Conservation (phyloP, 2,329 filamentous ascomycete species). For the Thermoascus crustaceus region DNA sequence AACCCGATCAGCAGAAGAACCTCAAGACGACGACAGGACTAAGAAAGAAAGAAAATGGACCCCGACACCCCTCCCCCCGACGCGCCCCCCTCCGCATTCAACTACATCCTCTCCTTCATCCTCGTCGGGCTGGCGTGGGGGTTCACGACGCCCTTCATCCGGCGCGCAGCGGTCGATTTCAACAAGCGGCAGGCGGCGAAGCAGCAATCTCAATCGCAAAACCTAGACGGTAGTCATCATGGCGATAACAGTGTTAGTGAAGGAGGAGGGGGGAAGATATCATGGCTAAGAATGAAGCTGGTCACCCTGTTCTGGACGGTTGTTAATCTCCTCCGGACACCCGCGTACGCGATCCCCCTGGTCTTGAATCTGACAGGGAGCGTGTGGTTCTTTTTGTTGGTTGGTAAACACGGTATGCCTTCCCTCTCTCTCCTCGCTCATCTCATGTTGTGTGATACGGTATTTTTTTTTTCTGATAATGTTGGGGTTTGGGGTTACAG, state of each 20-base stretch:
- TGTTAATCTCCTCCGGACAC: slow-evolving; percentile 68
- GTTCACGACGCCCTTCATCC: slow-evolving; percentile 86
- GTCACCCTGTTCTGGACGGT: slow-evolving; percentile 65
- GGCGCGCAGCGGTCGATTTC: slow-evolving; percentile 71
- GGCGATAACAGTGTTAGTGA: slow-evolving; percentile 13
- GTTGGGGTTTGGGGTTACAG: slow-evolving; percentile 37
- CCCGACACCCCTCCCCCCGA: slow-evolving; percentile 19
- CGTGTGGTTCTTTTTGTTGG: slow-evolving; percentile 92
- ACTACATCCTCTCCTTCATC: slow-evolving; percentile 82
- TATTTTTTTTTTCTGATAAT: slow-evolving; percentile 5
- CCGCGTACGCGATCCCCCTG: slow-evolving; percentile 75
- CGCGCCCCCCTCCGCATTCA: slow-evolving; percentile 45
- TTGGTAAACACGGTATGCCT: slow-evolving; percentile 76
- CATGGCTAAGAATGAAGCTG: slow-evolving; percentile 55
- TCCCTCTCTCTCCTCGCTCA: slow-evolving; percentile 1
- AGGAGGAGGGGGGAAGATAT: slow-evolving; percentile 20
- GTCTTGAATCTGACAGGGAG: slow-evolving; percentile 85
- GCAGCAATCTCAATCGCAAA: slow-evolving; percentile 40
- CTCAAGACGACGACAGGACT: neutral
- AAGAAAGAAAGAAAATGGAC: slow-evolving; percentile 20
- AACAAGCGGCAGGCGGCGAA: slow-evolving; percentile 44
- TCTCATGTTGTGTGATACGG: neutral
- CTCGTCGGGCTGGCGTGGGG: slow-evolving; percentile 91
- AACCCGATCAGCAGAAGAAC: neutral
- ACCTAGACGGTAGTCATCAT: slow-evolving; percentile 37